Conservation (phyloP, 495 filamentous ascomycete genomes). For the Aspergillus egyptiacus region DNA sequence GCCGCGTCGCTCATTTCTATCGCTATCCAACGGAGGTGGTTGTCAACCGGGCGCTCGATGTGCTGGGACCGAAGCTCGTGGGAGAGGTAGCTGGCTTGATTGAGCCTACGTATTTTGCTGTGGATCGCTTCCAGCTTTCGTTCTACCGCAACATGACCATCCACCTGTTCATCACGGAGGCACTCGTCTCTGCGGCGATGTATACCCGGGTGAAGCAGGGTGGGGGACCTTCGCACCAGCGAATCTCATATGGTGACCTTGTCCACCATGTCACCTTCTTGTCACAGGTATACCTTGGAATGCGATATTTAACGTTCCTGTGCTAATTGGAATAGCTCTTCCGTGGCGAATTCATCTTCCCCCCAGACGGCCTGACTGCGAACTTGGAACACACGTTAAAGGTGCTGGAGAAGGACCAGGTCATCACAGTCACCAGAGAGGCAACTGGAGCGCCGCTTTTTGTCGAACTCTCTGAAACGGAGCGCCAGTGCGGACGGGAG, state of each 20-base stretch:
- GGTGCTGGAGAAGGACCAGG: constrained; percentile 70
- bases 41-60: constrained; percentile 85
- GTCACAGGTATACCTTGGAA: constrained; percentile 49
- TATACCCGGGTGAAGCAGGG: constrained; percentile 87
- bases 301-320: background rate
- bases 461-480: constrained; percentile 67
- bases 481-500: constrained; percentile 73
- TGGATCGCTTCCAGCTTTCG: constrained; percentile 91
- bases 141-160: constrained; percentile 99
- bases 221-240: constrained; percentile 72
- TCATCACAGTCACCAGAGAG: constrained; percentile 65
- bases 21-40: constrained; percentile 68
- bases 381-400: constrained; percentile 76
- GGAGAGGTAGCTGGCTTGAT: constrained; percentile 69
- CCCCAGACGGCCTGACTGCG: constrained; percentile 68
- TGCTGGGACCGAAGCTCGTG: constrained; percentile 82
- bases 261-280: constrained; percentile 77
- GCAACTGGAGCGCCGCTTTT: constrained; percentile 49
- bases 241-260: constrained; percentile 66
- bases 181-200: constrained; percentile 80
- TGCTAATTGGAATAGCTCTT: constrained; percentile 58
- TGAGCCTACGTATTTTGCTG: constrained; percentile 86
- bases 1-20: constrained; percentile 89
- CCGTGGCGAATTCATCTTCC: constrained; percentile 94
- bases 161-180: constrained; percentile 90